Evolutionary conservation across 2,329 filamentous ascomycete genomes (phyloP), one percentile per base, ranked within the genome.

Genomic region (Mycosphaerelloides madeirae): DNA sequence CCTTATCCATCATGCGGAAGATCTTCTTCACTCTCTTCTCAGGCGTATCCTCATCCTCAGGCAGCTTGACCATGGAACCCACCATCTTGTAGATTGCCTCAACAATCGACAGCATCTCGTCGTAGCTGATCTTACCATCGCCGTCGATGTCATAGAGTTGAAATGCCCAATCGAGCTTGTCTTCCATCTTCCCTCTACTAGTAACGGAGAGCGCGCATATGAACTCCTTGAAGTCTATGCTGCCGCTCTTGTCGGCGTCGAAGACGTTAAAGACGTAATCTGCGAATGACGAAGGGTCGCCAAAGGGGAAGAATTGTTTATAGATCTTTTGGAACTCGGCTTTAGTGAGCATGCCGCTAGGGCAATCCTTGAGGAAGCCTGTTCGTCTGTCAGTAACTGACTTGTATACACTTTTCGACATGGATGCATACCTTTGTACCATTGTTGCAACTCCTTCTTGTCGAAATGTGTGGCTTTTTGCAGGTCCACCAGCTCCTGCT

Each of bases 31-130:
- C 93, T 54, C 93, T 85, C 76, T 98, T 98, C 77, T 97, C 91
- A 14, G 93, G 93, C 45, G 93, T 98, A 71, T 98, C 91, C 74
- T 98, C 93, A 71, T 98, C 93, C 69, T 96, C 89, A 41, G 93
- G 93, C 34, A 98, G 78, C 71, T 97, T 97, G 61, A 98, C 93
- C 93, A 98, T 98, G 41, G 90, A 95, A 55, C 93, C 93, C 52
- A 97, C 93, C 93, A 98, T 98, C 71, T 97, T 98, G 78, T 98
- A 98, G 65, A 98, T 98, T 43, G 93, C 93, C 73, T 97, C 91
- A 44, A 98, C 93, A 65, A 98, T 98, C 59, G 89, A 85, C 56
- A 98, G 76, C 93, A 98, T 98, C 75, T 98, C 93, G 43, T 97
- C 88, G 68, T 97, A 98, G 68, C 86, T 95, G 64, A 98, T 98